phyloP scores from a whole-genome alignment of 805 yeast species.

The Lipomyces sp. region DNA sequence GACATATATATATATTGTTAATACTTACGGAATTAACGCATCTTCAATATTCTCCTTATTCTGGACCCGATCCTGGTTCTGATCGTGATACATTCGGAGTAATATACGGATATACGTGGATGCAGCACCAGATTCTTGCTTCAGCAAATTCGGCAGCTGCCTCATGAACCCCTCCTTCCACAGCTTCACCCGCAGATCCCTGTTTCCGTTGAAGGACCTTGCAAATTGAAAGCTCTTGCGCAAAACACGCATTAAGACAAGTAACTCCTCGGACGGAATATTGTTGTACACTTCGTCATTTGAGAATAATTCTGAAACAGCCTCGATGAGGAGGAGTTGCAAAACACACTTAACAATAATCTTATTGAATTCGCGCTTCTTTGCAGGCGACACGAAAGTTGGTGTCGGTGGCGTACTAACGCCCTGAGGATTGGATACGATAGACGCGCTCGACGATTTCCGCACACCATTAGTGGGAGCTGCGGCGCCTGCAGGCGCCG shows the following conservation, averaged over 20 bases:
- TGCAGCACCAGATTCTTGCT: slow-evolving; percentile 89
- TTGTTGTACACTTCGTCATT: slow-evolving; percentile 64
- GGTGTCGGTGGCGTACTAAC: slow-evolving; percentile 10
- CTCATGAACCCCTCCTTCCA: slow-evolving; percentile 94
- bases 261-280: slow-evolving; percentile 69
- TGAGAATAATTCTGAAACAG: slow-evolving; percentile 76
- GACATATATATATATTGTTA: background rate
- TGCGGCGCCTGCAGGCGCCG: background rate
- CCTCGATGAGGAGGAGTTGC: slow-evolving; percentile 86
- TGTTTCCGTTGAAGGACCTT: slow-evolving; percentile 83
- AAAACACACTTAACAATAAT: slow-evolving; percentile 92
- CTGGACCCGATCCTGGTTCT: slow-evolving; percentile 54
- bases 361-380: slow-evolving; percentile 60
- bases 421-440: background rate
- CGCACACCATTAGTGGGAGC: background rate
- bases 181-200: slow-evolving; percentile 81
- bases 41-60: slow-evolving; percentile 58
- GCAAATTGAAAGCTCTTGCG: slow-evolving; percentile 80
- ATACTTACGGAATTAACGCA: slow-evolving; percentile 48
- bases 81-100: slow-evolving; percentile 78
- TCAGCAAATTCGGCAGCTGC: slow-evolving; percentile 84
- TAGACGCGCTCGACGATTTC: background rate
- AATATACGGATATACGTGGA: slow-evolving; percentile 82
- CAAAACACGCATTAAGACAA: slow-evolving; percentile 63
- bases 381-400: slow-evolving; percentile 44